Evolutionary conservation across 768 basidiomycete species (phyloP).

Genomic region (Boletus barrowsii): DNA sequence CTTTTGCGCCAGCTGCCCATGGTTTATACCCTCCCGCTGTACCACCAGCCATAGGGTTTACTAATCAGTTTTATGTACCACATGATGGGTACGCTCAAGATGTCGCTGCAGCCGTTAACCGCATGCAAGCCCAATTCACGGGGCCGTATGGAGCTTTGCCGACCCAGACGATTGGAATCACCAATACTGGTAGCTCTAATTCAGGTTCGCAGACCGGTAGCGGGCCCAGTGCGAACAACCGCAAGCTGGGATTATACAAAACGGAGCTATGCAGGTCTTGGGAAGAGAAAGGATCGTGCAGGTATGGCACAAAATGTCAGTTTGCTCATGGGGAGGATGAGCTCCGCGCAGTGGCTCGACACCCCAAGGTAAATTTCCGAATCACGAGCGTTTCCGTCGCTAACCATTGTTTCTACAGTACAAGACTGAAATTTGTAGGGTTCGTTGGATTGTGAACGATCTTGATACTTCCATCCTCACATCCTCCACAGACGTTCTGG

Average conservation of each 20-base stretch:
- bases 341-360: constrained; percentile 76
- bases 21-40: constrained; percentile 50
- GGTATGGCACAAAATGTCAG: constrained; percentile 87
- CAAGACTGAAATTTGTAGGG: constrained; percentile 92
- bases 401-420: constrained; percentile 49
- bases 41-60: constrained; percentile 50
- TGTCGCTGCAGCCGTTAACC: constrained; percentile 55
- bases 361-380: constrained; percentile 69
- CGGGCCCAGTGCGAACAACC: constrained; percentile 87
- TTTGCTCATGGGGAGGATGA: constrained; percentile 93
- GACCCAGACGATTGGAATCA: constrained; percentile 41
- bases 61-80: constrained; percentile 65
- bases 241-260: constrained; percentile 89
- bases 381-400: not conserved
- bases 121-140: constrained; percentile 53
- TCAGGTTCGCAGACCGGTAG: constrained; percentile 35
- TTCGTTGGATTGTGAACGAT: constrained; percentile 33
- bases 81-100: constrained; percentile 58
- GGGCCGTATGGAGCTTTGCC: constrained; percentile 53
- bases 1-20: constrained; percentile 47
- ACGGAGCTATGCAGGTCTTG: constrained; percentile 88
- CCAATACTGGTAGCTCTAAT: constrained; percentile 38
- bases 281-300: constrained; percentile 87
- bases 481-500: constrained; percentile 73
- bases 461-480: constrained; percentile 4